Conservation (phyloP, 768 basidiomycete species). For the Tulasnella sp. region DNA sequence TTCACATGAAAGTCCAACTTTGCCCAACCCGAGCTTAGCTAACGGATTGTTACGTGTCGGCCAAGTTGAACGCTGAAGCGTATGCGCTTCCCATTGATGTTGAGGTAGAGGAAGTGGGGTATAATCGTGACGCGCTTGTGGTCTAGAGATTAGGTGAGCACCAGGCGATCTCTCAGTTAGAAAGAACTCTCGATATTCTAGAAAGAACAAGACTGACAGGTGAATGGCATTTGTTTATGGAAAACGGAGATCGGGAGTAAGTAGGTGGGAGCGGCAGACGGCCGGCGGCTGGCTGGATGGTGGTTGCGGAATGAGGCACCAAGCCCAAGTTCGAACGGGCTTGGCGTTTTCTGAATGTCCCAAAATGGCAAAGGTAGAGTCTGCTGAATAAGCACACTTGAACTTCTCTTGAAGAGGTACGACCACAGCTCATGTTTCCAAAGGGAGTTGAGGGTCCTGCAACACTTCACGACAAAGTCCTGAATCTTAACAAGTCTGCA, state of each 20-base stretch:
- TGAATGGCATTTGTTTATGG: not conserved
- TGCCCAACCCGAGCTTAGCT: slow-evolving; percentile 6
- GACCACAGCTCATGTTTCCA: not conserved
- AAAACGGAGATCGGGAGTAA: not conserved
- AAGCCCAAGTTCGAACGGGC: not conserved
- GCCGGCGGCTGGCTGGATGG: not conserved
- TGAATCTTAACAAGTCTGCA: no score
- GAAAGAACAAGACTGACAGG: not conserved
- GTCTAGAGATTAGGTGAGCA: slow-evolving; percentile 14
- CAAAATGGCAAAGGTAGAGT: not conserved
- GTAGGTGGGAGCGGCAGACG: not conserved
- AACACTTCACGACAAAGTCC: no score
- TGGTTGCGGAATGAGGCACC: not conserved
- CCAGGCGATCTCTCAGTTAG: not conserved
- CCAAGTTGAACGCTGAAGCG: slow-evolving; percentile 28
- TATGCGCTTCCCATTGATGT: slow-evolving; percentile 33
- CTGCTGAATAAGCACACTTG: not conserved
- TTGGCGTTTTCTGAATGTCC: not conserved
- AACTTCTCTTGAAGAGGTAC: not conserved
- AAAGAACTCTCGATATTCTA: not conserved
- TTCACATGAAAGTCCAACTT: slow-evolving; percentile 12
- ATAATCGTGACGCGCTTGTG: slow-evolving; percentile 36
- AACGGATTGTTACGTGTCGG: slow-evolving; percentile 32
- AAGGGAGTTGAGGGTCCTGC: not conserved
- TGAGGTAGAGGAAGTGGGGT: slow-evolving; percentile 33